phyloP scores from a whole-genome alignment of 305 asterid genomes.

The Fraxinus latifolia region DNA sequence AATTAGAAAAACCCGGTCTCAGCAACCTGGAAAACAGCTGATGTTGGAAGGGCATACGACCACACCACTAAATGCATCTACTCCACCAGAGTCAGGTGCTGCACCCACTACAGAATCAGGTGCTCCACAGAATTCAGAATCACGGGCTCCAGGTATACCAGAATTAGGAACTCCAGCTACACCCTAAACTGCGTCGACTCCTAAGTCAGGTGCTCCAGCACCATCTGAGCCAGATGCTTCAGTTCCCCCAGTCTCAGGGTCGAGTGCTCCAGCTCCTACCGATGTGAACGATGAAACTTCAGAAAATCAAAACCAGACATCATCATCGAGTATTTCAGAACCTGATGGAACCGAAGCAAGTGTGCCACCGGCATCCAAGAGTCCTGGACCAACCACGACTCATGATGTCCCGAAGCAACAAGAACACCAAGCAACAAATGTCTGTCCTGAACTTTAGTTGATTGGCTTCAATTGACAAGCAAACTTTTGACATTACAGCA shows the following conservation, averaged over 20 bases:
- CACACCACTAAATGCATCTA: slow-evolving; percentile 32
- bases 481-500: neutral
- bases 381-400: slow-evolving; percentile 11
- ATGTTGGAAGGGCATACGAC: slow-evolving; percentile 59
- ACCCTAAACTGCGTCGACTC: slow-evolving; percentile 21
- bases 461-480: slow-evolving; percentile 56
- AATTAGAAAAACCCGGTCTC: slow-evolving; percentile 41
- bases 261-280: slow-evolving; percentile 24
- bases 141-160: slow-evolving; percentile 27
- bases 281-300: slow-evolving; percentile 31
- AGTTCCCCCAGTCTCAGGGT: slow-evolving; percentile 30
- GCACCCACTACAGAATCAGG: slow-evolving; percentile 24
- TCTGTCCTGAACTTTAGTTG: slow-evolving; percentile 52
- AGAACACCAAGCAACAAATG: slow-evolving; percentile 34
- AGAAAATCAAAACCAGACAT: slow-evolving; percentile 23
- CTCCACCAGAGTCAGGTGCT: slow-evolving; percentile 31
- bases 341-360: slow-evolving; percentile 32
- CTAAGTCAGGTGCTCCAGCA: slow-evolving; percentile 25
- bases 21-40: slow-evolving; percentile 15
- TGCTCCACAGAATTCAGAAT: slow-evolving; percentile 23
- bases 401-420: slow-evolving; percentile 29
- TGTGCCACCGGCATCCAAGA: slow-evolving; percentile 30
- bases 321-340: slow-evolving; percentile 33
- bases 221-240: slow-evolving; percentile 30
- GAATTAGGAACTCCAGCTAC: slow-evolving; percentile 17